These are phyloP conservation scores for Copromyces sp. DNA, from an alignment of 495 filamentous ascomycete genomes.

Conservation along the genomic window DNA sequence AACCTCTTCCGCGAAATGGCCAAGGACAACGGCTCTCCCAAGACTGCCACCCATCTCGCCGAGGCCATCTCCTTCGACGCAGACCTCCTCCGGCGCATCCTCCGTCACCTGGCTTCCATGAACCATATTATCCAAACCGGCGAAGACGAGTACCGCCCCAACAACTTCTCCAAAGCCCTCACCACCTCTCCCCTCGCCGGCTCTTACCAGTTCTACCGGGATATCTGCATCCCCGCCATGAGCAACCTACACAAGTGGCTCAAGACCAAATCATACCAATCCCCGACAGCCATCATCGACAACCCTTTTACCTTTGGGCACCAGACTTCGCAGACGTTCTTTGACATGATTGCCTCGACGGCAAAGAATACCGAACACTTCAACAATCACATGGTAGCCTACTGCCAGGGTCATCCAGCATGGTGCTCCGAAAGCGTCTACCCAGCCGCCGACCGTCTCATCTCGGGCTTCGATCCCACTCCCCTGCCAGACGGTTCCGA, in stretches of 20 bases:
- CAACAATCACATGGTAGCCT: conserved; percentile 43
- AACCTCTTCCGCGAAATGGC: conserved; percentile 12
- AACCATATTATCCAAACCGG: conserved; percentile 36
- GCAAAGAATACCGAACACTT: conserved; percentile 26
- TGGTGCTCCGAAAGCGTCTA: conserved; percentile 42
- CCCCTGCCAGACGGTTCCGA: conserved; percentile 5
- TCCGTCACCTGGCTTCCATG: conserved; percentile 43
- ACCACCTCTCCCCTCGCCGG: conserved; percentile 19
- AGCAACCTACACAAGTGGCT: conserved; percentile 13
- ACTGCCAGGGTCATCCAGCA: conserved; percentile 35
- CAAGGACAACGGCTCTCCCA: conserved; percentile 6
- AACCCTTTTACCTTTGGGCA: conserved; percentile 22
- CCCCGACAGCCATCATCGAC: conserved; percentile 16
- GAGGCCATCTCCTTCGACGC: conserved; percentile 4
- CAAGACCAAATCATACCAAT: conserved; percentile 15
- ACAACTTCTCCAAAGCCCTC: conserved; percentile 33
- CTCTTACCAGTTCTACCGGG: conserved; percentile 16
- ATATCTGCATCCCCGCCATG: conserved; percentile 10
- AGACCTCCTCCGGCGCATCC: conserved; percentile 19
- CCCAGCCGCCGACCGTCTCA: conserved; percentile 32
- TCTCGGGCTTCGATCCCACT: conserved; percentile 15
- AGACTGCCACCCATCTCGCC: conserved; percentile 7
- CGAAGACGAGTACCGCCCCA: conserved; percentile 34
- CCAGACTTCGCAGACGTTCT: conserved; percentile 18
- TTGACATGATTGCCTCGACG: conserved; percentile 17